Conservation (phyloP, 1,139 yeast species). For the Nakaseomyces delphensis region DNA sequence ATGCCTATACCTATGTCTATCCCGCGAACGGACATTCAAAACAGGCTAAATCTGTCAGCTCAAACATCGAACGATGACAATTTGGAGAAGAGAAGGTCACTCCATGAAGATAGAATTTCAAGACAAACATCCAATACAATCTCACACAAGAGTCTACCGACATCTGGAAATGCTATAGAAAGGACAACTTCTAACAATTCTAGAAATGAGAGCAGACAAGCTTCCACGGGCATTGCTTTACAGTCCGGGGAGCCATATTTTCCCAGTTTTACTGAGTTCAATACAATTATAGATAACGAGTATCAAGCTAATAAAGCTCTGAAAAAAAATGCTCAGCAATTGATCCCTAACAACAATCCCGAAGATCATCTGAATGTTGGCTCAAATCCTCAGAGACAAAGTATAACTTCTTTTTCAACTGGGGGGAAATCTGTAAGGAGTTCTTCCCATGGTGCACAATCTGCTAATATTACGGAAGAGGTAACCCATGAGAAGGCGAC, state of each 20-base stretch:
- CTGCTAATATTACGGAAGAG: constrained; percentile 11
- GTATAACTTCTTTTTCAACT: constrained; percentile 13
- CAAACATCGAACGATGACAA: constrained; percentile 5
- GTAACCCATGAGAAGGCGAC: constrained; percentile 18
- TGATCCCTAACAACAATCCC: background rate
- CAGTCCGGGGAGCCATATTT: constrained; percentile 10
- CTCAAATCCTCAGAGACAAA: constrained; percentile 11
- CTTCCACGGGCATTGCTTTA: background rate
- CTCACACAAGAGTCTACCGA: constrained; percentile 4
- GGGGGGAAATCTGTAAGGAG: constrained; percentile 12
- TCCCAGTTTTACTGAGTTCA: constrained; percentile 14
- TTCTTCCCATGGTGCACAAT: constrained; percentile 5
- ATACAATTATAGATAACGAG: constrained; percentile 11
- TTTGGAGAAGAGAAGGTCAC: constrained; percentile 9
- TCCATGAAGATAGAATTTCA: constrained; percentile 12
- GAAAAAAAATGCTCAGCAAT: background rate
- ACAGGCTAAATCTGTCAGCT: background rate
- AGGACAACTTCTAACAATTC: constrained; percentile 8
- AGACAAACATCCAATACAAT: constrained; percentile 9
- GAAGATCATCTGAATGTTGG: background rate
- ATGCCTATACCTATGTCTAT: background rate
- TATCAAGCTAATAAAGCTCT: background rate
- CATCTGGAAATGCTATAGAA: constrained; percentile 8
- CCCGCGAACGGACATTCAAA: background rate
- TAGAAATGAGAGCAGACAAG: constrained; percentile 1